Conservation (phyloP, 768 basidiomycete genomes). For the Podaxis sp. region DNA sequence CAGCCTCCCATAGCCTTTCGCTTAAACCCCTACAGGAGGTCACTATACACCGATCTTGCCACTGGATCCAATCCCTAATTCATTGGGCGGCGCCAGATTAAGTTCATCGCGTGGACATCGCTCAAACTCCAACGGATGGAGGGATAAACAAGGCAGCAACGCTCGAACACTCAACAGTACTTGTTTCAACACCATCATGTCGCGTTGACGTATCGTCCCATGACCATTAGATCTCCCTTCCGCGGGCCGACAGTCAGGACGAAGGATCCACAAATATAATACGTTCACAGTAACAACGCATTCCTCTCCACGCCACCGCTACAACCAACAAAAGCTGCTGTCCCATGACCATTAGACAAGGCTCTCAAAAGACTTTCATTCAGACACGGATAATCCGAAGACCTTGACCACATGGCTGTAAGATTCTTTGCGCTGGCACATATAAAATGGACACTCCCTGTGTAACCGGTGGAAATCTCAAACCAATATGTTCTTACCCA, state of each 20-base stretch:
- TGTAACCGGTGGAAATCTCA: neutral
- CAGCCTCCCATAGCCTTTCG: too few relatives aligned
- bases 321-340: neutral
- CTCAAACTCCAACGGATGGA: too few relatives aligned
- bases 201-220: neutral
- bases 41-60: too few relatives aligned
- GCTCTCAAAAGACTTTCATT: neutral
- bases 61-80: too few relatives aligned
- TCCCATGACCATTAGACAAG: neutral
- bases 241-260: conserved; percentile 1
- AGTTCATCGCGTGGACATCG: too few relatives aligned
- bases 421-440: neutral
- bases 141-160: too few relatives aligned
- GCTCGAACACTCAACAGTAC: too few relatives aligned
- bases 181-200: too few relatives aligned
- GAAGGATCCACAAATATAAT: neutral
- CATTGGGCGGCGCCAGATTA: too few relatives aligned
- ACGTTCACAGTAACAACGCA: neutral
- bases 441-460: neutral
- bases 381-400: conserved; percentile 13
- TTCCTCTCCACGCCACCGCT: too few relatives aligned
- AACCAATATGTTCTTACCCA: conserved; percentile 5
- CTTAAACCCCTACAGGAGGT: too few relatives aligned
- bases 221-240: neutral
- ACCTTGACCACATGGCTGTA: neutral